phyloP scores from a whole-genome alignment of 805 yeast species.

The Barnettozyma wickerhamii region DNA sequence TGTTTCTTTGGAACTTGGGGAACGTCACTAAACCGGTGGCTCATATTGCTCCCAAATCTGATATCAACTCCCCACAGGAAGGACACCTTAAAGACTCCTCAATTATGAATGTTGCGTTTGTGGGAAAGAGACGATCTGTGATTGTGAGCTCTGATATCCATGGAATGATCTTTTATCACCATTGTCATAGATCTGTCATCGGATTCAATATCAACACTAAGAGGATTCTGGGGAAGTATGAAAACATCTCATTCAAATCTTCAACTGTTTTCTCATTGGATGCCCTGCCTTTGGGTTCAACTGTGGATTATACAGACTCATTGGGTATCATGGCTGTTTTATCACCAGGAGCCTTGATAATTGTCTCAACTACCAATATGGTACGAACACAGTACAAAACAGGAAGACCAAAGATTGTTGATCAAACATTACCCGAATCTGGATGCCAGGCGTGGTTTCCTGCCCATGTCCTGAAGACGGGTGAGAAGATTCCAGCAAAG shows the following conservation, averaged over 20 bases:
- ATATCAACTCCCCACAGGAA: conserved; percentile 23
- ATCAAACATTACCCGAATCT: conserved; percentile 27
- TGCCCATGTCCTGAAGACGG: conserved; percentile 28
- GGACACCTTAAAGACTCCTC: conserved; percentile 28
- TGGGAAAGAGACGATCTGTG: conserved; percentile 50
- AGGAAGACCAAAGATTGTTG: conserved; percentile 40
- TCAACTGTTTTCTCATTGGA: conserved; percentile 38
- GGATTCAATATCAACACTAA: conserved; percentile 44
- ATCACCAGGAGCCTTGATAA: conserved; percentile 43
- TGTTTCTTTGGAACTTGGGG: conserved; percentile 64
- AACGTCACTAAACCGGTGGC: conserved; percentile 27
- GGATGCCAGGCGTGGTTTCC: conserved; percentile 68
- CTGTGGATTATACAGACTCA: conserved; percentile 48
- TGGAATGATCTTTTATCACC: conserved; percentile 62
- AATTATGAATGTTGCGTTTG: conserved; percentile 42
- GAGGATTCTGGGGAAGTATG: conserved; percentile 49
- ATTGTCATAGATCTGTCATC: conserved; percentile 53
- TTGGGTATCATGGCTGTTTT: conserved; percentile 59
- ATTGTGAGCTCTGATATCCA: conserved; percentile 49
- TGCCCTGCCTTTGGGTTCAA: conserved; percentile 58
- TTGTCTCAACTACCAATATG: conserved; percentile 51
- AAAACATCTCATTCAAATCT: conserved; percentile 12
- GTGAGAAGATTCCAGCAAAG: conserved; percentile 34
- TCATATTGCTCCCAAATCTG: conserved; percentile 18
- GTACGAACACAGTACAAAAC: conserved; percentile 50